Evolutionary conservation across 139 green algal genomes (phyloP), one percentile per base, ranked within the genome.

Genomic region (Picochlorum sp.): DNA sequence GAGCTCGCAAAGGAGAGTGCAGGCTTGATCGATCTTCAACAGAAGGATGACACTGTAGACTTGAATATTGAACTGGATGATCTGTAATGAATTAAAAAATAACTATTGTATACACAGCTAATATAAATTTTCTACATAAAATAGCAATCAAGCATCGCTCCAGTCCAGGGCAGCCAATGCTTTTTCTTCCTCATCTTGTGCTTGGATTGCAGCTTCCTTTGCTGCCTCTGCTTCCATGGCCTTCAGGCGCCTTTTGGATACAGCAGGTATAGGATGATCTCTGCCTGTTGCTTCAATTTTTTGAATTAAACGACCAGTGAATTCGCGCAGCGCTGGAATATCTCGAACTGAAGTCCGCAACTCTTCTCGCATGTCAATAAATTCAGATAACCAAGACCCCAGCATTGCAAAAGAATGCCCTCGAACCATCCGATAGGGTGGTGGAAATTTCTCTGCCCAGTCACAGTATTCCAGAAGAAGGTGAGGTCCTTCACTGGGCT

Each of bases 381-480:
- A 84, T 72, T 96, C 89, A n/a, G 74, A 44, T 49, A 97, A 79
- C 87, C 89, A 97, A 32, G 71, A 60, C 1, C 83, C 82, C 50
- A 92, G 72, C 72, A 94, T 61, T 58, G 74, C 73, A 69, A 85
- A 82, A 3, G 84, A 69, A 69, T 95, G 87, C 1, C 64, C 85
- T 15, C 74, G 65, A 24, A 98, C 74, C 89, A 97, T 97, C 49
- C 91, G 81, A 56, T 86, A 81, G 16, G 81, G 85, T 8, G 78
- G 74, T 1, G 90, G 87, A 74, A 96, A 70, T 56, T 66, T 56
- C 1, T 84, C 71, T 2, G 23, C 65, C 16, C 94, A 68, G 7
- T 91, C 74, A 59, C 91, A 69, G 85, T 99, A 98, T 77, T 99
- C 85, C 34, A 75, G 66, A 45, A 89, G 77, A 46, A 94, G 65